Percentiles rank a stretch among this genome's conserved stretches.
Evolutionary conservation across 2,329 filamentous ascomycete genomes (phyloP).

Genomic region (Helotiales sp.): DNA sequence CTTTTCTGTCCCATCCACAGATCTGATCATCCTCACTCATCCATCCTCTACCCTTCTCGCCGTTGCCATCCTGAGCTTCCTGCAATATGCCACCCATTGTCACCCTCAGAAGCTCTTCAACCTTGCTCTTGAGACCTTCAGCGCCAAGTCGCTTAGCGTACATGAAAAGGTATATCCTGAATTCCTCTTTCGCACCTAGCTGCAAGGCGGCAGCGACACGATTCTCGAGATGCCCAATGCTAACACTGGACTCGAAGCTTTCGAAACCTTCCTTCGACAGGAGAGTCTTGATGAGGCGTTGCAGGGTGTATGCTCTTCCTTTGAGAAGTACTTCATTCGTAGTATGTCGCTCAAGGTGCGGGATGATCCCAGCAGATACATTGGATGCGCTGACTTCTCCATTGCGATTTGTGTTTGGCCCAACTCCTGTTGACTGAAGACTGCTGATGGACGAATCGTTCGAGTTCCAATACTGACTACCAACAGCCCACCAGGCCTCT

Average conservation of each 20-base stretch:
- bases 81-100: constrained; percentile 72
- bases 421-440: constrained; percentile 69
- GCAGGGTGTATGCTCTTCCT: constrained; percentile 86
- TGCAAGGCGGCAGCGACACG: constrained; percentile 86
- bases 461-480: constrained; percentile 98
- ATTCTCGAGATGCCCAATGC: constrained; percentile 93
- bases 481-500: constrained; percentile 97
- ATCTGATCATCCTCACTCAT: constrained; percentile 68
- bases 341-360: constrained; percentile 89
- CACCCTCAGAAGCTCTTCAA: constrained; percentile 85
- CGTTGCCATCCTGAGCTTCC: constrained; percentile 48
- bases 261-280: constrained; percentile 90
- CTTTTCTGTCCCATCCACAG: constrained; percentile 88
- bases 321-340: constrained; percentile 91
- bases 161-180: constrained; percentile 94
- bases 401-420: constrained; percentile 50
- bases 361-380: constrained; percentile 88
- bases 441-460: constrained; percentile 87
- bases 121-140: constrained; percentile 82
- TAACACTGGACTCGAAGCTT: constrained; percentile 85
- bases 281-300: constrained; percentile 86
- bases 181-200: constrained; percentile 85
- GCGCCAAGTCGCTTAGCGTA: constrained; percentile 94
- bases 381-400: constrained; percentile 53
- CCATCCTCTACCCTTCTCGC: constrained; percentile 57